These are phyloP conservation scores for Craspedostauros australis DNA, from an alignment of 108 stramenopile genomes.

Conservation along the genomic window DNA sequence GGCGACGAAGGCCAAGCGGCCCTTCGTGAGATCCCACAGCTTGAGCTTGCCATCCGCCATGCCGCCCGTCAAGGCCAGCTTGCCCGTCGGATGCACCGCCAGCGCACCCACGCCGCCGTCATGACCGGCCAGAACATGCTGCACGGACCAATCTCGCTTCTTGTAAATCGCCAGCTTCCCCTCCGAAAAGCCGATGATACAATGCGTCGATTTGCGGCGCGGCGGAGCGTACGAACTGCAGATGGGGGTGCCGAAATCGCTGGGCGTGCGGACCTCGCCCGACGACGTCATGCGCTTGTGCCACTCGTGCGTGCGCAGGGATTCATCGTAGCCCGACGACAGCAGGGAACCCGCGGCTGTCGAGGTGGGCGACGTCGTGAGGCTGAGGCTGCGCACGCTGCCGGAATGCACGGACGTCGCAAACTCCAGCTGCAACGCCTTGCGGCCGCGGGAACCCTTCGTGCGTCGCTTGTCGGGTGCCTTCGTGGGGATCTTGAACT, in stretches of 20 bases:
- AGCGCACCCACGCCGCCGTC: constrained; percentile 64
- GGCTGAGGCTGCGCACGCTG: constrained; percentile 56
- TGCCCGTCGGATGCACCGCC: constrained; percentile 79
- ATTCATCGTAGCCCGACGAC: constrained; percentile 81
- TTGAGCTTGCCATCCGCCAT: constrained; percentile 68
- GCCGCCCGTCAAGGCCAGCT: constrained; percentile 75
- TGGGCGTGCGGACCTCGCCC: constrained; percentile 73
- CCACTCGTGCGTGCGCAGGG: constrained; percentile 59
- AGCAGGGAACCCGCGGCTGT: constrained; percentile 55
- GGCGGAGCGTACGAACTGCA: constrained; percentile 81
- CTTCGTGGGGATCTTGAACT: constrained; percentile 26
- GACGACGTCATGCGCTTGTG: constrained; percentile 35
- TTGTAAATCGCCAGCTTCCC: constrained; percentile 84
- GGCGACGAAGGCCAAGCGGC: constrained; percentile 67
- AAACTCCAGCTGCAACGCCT: constrained; percentile 65
- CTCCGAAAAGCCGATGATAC: constrained; percentile 60
- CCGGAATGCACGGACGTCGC: constrained; percentile 79
- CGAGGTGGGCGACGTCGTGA: constrained; percentile 27
- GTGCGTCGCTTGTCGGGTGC: neutral
- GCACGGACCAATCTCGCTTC: constrained; percentile 76
- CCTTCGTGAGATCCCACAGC: constrained; percentile 87
- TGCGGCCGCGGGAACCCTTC: constrained; percentile 19
- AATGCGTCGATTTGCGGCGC: constrained; percentile 51
- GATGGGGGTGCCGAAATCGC: constrained; percentile 69
- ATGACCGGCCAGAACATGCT: constrained; percentile 79